Evolutionary conservation across 441 rosid genomes (phyloP), one percentile per base, ranked within the genome.

Genomic region (Erodium trifolium): DNA sequence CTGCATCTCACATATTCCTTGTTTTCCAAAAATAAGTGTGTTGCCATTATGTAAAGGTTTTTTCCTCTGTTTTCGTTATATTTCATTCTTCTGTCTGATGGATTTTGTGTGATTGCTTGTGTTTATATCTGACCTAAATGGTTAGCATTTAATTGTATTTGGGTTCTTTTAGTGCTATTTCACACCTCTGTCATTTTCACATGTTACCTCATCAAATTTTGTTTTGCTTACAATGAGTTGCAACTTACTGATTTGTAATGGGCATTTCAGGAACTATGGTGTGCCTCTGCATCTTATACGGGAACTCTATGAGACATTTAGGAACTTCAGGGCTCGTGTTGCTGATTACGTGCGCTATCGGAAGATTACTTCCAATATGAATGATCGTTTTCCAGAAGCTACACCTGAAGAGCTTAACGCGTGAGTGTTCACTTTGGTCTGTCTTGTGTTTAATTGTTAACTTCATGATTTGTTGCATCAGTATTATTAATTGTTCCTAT

Each of bases 361-460:
- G 67, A 94, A 85, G 80, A 88, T 91, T 78, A 85, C 99, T 65
- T 92, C 98, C 68, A 94, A 94, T 80, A 94, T 94, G 99, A 92
- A 94, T 76, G 96, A 88, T 57, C 84, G 92, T 74, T 94, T 94
- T 79, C 96, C 97, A 29, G 97, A 94, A 76, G 99, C 99, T 39
- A 88, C 97, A 59, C 85, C 90, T 0, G 99, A 90, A 83, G 99
- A 94, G 82, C 89, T 94, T 68, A 76, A 78, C 67, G 89, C 76
- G 99, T 94, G 68, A 83, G 97, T 83, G 76, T 12, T 37, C 41
- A 11, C 41, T 11, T 41, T 72, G 29, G 6, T 39, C 63, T 3
- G 11, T 16, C 63, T 57, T 57, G 10, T 57, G 63, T 57, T 57
- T 17, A 57, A 57, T 16, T 6, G 27, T 17, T 57, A 17, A 17